Conservation (phyloP, 345 rosid genomes). For the Populus nigra region DNA sequence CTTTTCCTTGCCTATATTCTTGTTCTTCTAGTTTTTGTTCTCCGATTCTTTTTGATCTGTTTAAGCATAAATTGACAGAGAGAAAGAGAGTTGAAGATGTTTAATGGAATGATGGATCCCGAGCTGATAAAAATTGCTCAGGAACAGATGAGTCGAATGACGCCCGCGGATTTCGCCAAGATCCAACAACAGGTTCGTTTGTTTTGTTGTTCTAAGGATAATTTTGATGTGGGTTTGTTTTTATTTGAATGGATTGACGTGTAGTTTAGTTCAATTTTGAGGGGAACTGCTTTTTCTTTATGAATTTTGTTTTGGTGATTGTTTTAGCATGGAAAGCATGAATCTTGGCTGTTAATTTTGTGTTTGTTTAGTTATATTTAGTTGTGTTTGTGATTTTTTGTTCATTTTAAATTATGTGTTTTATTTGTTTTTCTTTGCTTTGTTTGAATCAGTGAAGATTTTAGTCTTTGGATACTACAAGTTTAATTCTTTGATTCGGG, state of each 20-base stretch:
- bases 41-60: not conserved
- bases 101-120: constrained; percentile 94
- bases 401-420: not conserved
- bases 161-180: constrained; percentile 68
- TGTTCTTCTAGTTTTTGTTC: not conserved
- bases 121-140: constrained; percentile 81
- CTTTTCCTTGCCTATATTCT: not conserved
- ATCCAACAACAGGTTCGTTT: constrained; percentile 31
- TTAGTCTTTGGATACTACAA: not conserved
- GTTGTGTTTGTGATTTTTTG: not conserved
- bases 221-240: not conserved
- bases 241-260: not conserved
- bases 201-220: not conserved
- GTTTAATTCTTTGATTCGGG: not conserved
- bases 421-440: not conserved
- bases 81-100: constrained; percentile 30
- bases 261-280: not conserved
- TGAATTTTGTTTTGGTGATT: not conserved
- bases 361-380: no score
- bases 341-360: not conserved
- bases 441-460: not conserved
- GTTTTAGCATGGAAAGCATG: not conserved
- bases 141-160: constrained; percentile 96
- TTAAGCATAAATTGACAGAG: not conserved
- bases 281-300: not conserved